Evolutionary conservation across 2,329 filamentous ascomycete genomes (phyloP).

Genomic region (Plectosphaerella plurivora): DNA sequence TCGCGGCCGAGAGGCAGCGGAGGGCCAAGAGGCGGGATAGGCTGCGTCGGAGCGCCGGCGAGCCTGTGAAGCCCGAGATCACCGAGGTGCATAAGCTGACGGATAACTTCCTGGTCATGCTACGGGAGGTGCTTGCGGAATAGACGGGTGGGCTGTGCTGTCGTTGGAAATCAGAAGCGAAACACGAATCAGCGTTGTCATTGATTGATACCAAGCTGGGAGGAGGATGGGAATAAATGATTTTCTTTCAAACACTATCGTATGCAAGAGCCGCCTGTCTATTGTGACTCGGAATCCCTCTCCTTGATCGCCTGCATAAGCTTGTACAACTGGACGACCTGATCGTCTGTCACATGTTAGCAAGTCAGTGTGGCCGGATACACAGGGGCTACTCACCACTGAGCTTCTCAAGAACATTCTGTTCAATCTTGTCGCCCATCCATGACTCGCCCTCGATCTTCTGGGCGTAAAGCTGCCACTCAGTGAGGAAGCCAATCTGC

Average conservation of each 20-base stretch:
- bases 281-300: constrained; percentile 8
- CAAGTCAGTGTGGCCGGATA: too few species aligned
- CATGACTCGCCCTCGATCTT: constrained; percentile 83
- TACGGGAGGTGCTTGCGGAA: constrained; percentile 75
- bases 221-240: not conserved
- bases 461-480: constrained; percentile 96
- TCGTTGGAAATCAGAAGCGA: not conserved
- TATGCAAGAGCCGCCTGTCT: too few species aligned
- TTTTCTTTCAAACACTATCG: too few species aligned
- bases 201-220: not conserved
- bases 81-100: constrained; percentile 74
- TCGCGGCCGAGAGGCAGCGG: constrained; percentile 77
- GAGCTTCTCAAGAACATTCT: constrained; percentile 84
- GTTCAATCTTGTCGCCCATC: constrained; percentile 80
- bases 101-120: constrained; percentile 76
- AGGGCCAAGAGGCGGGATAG: constrained; percentile 75
- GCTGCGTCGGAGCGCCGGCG: constrained; percentile 73
- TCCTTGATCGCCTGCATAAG: constrained; percentile 77
- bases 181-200: constrained; percentile 1
- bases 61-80: constrained; percentile 78
- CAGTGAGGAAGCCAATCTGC: constrained; percentile 89
- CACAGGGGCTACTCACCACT: constrained; percentile 59
- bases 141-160: constrained; percentile 28
- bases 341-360: constrained; percentile 62
- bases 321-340: constrained; percentile 90